Conservation (phyloP, 495 filamentous ascomycete genomes). For the Xylaria flabelliformis region DNA sequence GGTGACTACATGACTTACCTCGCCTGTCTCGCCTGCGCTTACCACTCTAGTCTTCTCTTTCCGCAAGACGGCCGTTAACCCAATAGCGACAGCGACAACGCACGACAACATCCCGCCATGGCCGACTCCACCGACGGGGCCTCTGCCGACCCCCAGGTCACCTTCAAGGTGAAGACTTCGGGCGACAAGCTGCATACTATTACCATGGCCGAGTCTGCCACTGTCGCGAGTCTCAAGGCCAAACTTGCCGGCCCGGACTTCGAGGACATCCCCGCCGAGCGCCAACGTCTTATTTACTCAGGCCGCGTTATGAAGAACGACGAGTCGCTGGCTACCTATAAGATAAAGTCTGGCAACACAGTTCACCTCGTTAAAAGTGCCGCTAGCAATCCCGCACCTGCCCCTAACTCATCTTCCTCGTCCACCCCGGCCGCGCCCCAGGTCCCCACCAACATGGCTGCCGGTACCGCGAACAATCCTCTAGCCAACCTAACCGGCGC, state of each 20-base stretch:
- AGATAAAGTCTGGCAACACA: conserved; percentile 95
- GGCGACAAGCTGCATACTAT: conserved; percentile 83
- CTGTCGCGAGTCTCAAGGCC: conserved; percentile 84
- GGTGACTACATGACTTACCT: neutral
- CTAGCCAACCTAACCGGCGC: conserved; percentile 92
- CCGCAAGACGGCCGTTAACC: neutral
- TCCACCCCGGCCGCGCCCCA: conserved; percentile 59
- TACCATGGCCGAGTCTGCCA: conserved; percentile 76
- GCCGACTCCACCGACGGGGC: conserved; percentile 59
- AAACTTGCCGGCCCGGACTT: conserved; percentile 82
- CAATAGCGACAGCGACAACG: neutral
- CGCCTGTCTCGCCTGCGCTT: neutral
- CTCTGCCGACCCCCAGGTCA: conserved; percentile 65
- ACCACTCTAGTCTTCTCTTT: neutral
- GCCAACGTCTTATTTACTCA: conserved; percentile 96
- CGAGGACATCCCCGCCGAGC: conserved; percentile 81
- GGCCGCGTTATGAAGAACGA: conserved; percentile 94
- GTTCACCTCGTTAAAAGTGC: conserved; percentile 96
- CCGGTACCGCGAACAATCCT: conserved; percentile 90
- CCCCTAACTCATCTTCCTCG: conserved; percentile 57
- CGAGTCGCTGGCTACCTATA: conserved; percentile 83
- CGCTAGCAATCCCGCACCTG: conserved; percentile 78
- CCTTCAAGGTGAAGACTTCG: conserved; percentile 93
- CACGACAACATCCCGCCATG: conserved; percentile 42
- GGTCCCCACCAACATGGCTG: conserved; percentile 88